Conservation (phyloP, 73 alveolate genomes). For the Paramecium sexaurelia region DNA sequence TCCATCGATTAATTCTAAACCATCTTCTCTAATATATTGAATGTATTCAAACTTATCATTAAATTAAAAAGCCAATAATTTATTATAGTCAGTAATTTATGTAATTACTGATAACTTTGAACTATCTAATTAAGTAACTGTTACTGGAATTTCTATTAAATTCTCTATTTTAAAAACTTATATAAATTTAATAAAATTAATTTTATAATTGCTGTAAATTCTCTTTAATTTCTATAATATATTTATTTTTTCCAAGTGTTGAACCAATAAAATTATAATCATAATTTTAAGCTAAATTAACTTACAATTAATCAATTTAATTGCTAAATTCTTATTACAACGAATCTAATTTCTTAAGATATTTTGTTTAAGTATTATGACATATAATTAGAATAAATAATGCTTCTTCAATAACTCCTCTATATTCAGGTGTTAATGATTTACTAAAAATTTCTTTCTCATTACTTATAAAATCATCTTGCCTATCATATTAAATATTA, state of each 20-base stretch:
- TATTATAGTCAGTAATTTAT: neutral
- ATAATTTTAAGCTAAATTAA: conserved; percentile 2
- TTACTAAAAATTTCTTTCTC: conserved; percentile 8
- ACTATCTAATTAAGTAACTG: neutral
- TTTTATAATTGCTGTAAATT: too few species aligned
- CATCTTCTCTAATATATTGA: conserved; percentile 40
- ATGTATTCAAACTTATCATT: conserved; percentile 5
- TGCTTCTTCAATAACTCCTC: neutral
- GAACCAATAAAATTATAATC: conserved; percentile 30
- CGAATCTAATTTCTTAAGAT: neutral
- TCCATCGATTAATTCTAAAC: neutral
- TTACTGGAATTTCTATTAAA: conserved; percentile 23
- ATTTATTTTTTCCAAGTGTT: neutral
- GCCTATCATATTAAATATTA: neutral
- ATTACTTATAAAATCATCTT: conserved; percentile 4
- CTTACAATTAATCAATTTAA: neutral
- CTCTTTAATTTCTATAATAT: neutral
- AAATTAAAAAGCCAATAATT: neutral
- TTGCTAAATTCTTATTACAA: neutral
- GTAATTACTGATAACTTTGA: neutral
- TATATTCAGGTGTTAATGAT: neutral
- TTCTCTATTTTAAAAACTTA: too few species aligned
- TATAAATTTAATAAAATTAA: too few species aligned
- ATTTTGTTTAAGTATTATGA: conserved; percentile 20
- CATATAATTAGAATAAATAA: neutral